Evolutionary conservation across 257 asterid species (phyloP), one percentile per base, ranked within the genome.

Genomic region (Scutellaria baicalensis): DNA sequence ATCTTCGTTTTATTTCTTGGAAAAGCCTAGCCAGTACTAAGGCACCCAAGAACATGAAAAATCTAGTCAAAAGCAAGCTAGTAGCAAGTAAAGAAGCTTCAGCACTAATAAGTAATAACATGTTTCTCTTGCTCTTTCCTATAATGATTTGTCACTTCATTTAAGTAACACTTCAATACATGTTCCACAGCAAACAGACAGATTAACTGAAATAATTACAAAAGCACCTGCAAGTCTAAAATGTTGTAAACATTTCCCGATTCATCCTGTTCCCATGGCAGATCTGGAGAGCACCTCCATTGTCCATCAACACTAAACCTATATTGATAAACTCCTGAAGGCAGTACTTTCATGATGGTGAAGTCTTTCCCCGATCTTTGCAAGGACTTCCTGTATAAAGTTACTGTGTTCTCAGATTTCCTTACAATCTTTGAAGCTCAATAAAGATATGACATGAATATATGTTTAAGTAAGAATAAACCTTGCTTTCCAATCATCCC

Each of bases 401-500:
- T n/a, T n/a, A n/a, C n/a, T n/a, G n/a, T n/a, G n/a, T n/a, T n/a
- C n/a, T n/a, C n/a, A n/a, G 84, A 47, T 54, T 54, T 62, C 77
- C 47, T 73, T 72, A 50, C 58, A 65, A 59, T 69, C 71, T 62
- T 44, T n/a, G 49, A 75, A 18, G 17, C 57, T 31, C 8, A 71
- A 50, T 14, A 17, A 73, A 43, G 9, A 8, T 64, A 18, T 13
- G 12, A 21, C 18, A 40, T 5, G 21, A 23, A 35, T 47, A 18
- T 9, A 5, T 51, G 31, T 40, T 40, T 6, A 7, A 58, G 4
- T 33, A 18, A 71, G 66, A 6, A 62, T 9, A 35, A 77, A 91
- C 99, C 97, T 91, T 50, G 97, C 77, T 77, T 85, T 91, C 97
- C 99, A 94, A 75, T 84, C 76, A 79, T 94, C 97, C 99, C 99